Evolutionary conservation across 106 monocot genomes (phyloP), one percentile per base, ranked within the genome.

Genomic region (Dendrobium catenatum): DNA sequence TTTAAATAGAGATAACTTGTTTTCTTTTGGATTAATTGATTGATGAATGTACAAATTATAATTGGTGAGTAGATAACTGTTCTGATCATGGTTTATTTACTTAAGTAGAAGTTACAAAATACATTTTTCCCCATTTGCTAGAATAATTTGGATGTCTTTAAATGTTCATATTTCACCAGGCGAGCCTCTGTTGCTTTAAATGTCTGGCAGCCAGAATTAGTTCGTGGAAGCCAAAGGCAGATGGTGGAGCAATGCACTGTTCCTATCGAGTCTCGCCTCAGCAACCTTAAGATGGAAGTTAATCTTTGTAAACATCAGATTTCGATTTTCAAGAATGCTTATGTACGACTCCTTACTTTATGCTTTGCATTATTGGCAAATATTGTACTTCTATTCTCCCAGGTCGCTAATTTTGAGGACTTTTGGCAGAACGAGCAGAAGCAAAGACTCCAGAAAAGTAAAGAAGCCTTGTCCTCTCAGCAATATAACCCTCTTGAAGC

Each of bases 171-270:
- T 70, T 70, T 47, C 79, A 83, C 48, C 81, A 95, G 98, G 88
- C 81, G 82, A 37, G 88, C 93, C 64, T 90, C 98, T 54, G 91
- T 93, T 42, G 98, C 95, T 79, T 77, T 93, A 82, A 93, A 99
- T 68, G 91, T 99, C 19, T 99, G 98, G 98, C 98, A 99, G 67
- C 98, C 98, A 55, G 89, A 93, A 86, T 68, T 95, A 70, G 85
- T 99, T 43, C 86, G 88, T 44, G 88, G 90, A 19, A 81, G 91
- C 27, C 98, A 99, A 15, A 91, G 87, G 41, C 93, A 99, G 80
- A 79, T 93, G 54, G 92, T 99, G 44, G 89, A 91, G 87, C 95
- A 99, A 78, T 95, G 93, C 72, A 91, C 83, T 43, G 89, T 99
- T 43, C 85, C 95, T 31, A 74, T 95, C 46, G 87, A 93, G 5